These are phyloP conservation scores for Ambispora gerdemannii DNA, from an alignment of 192 early-diverging fungal species.

Conservation along the genomic window DNA sequence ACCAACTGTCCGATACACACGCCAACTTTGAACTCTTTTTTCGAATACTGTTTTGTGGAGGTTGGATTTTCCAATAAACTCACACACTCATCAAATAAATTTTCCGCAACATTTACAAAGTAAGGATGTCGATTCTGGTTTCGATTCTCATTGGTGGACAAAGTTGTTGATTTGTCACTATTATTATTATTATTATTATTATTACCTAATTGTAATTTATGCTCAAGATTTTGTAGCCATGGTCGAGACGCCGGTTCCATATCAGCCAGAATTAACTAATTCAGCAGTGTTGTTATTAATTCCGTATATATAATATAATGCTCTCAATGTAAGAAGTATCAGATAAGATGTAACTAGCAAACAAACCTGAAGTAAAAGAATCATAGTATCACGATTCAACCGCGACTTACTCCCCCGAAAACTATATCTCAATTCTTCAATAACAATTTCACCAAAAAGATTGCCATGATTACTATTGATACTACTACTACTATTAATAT, in stretches of 20 bases:
- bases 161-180: neutral
- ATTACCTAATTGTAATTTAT: constrained; percentile 3
- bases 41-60: constrained; percentile 35
- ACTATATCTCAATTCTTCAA: constrained; percentile 39
- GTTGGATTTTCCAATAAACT: constrained; percentile 35
- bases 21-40: constrained; percentile 42
- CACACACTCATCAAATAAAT: constrained; percentile 33
- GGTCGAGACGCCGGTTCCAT: constrained; percentile 15
- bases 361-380: constrained; percentile 41
- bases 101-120: constrained; percentile 35
- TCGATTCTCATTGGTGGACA: constrained; percentile 24
- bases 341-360: neutral
- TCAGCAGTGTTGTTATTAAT: neutral
- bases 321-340: neutral
- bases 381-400: constrained; percentile 39
- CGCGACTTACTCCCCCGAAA: constrained; percentile 19
- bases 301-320: neutral
- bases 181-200: neutral
- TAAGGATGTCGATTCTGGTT: constrained; percentile 30
- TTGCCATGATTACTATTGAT: too few species aligned
- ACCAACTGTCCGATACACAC: constrained; percentile 36
- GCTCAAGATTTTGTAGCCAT: constrained; percentile 42
- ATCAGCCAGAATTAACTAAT: constrained; percentile 44
- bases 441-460: constrained; percentile 40
- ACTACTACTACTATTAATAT: too few species aligned